A percentile compares a stretch with the other conserved stretches of the same genome.
Evolutionary conservation across 345 rosid genomes (phyloP).

Genomic region (Brassica juncea): DNA sequence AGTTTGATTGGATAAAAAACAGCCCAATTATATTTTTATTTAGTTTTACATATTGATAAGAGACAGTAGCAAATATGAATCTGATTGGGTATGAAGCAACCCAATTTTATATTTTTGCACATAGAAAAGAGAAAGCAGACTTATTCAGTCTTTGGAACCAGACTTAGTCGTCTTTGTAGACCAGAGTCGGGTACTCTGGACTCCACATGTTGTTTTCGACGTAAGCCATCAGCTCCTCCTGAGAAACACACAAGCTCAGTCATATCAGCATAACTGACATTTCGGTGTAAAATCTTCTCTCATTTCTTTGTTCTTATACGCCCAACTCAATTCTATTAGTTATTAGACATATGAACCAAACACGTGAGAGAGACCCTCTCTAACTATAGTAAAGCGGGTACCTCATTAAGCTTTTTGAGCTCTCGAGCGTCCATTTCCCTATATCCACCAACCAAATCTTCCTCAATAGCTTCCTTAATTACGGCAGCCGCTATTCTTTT

Average conservation of each 20-base stretch:
- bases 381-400: neutral
- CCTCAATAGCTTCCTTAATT: slow-evolving; percentile 79
- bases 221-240: slow-evolving; percentile 69
- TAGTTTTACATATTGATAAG: neutral
- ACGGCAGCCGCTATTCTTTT: slow-evolving; percentile 88
- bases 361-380: neutral
- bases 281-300: neutral
- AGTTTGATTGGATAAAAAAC: neutral
- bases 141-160: slow-evolving; percentile 5
- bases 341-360: neutral
- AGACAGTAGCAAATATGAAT: neutral
- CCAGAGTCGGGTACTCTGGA: slow-evolving; percentile 67
- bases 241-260: slow-evolving; percentile 10
- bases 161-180: slow-evolving; percentile 21
- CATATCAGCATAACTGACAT: neutral
- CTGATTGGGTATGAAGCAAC: neutral
- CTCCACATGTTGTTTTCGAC: slow-evolving; percentile 91
- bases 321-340: neutral
- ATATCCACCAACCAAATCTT: slow-evolving; percentile 80
- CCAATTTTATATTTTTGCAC: slow-evolving; percentile 4
- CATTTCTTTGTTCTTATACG: neutral
- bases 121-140: neutral
- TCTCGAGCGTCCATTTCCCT: slow-evolving; percentile 81
- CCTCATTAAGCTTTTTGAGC: slow-evolving; percentile 49
- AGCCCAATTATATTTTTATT: neutral